Evolutionary conservation across 2,329 filamentous ascomycete species (phyloP).

Genomic region (Colletotrichum tabaci): DNA sequence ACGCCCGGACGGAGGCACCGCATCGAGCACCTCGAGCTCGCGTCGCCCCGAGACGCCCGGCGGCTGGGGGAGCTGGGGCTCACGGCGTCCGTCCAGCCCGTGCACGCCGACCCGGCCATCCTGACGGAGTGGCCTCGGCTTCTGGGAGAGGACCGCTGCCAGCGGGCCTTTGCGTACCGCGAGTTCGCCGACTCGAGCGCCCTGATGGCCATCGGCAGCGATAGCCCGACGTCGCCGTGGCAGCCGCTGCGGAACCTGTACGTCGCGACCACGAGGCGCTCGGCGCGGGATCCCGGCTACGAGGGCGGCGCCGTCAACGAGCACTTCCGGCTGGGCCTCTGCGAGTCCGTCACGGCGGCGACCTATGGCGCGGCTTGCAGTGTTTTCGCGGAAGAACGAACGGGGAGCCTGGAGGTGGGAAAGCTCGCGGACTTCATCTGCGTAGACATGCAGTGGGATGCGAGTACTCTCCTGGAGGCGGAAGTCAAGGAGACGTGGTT

Average conservation of each 20-base stretch:
- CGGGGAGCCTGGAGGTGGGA: conserved; percentile 67
- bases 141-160: conserved; percentile 67
- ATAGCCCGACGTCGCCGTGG: conserved; percentile 72
- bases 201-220: conserved; percentile 69
- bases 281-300: conserved; percentile 63
- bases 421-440: conserved; percentile 71
- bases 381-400: conserved; percentile 68
- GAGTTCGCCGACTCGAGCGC: conserved; percentile 72
- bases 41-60: conserved; percentile 67
- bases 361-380: conserved; percentile 71
- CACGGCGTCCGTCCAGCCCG: conserved; percentile 71
- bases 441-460: conserved; percentile 65
- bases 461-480: conserved; percentile 61
- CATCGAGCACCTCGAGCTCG: conserved; percentile 76
- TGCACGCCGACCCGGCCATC: conserved; percentile 73
- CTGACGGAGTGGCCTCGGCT: conserved; percentile 73
- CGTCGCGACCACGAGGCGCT: conserved; percentile 70
- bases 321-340: conserved; percentile 67
- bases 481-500: conserved; percentile 69
- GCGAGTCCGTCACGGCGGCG: conserved; percentile 67
- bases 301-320: conserved; percentile 63
- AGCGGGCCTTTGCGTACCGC: conserved; percentile 74
- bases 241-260: conserved; percentile 70
- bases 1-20: conserved; percentile 68
- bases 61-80: conserved; percentile 72